A percentile compares a stretch with the other conserved stretches of the same genome.
These are phyloP conservation scores for Malus hybrid DNA, from an alignment of 331 rosid species.

Conservation along the genomic window DNA sequence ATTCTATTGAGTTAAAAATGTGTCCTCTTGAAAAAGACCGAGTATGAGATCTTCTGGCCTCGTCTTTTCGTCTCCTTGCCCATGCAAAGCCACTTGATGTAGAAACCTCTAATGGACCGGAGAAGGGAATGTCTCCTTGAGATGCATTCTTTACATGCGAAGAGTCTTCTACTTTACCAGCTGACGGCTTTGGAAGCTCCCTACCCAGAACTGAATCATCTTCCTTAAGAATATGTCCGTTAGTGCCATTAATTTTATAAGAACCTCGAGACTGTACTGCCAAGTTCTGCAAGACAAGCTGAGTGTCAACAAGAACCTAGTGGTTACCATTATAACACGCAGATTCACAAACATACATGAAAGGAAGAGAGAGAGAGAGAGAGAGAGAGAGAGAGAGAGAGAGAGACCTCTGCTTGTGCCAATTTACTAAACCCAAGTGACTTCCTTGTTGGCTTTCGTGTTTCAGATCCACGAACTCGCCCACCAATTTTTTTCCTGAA, in stretches of 20 bases:
- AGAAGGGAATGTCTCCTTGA: constrained; percentile 82
- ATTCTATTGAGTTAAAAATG: constrained; percentile 47
- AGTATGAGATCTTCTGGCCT: constrained; percentile 51
- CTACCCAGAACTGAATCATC: constrained; percentile 21
- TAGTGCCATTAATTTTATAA: constrained; percentile 33
- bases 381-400: too few species aligned
- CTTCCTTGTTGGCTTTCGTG: constrained; percentile 72
- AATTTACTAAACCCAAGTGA: constrained; percentile 59
- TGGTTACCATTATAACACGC: not conserved
- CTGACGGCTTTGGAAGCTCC: constrained; percentile 41
- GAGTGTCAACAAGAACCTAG: constrained; percentile 12
- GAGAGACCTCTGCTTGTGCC: constrained; percentile 60
- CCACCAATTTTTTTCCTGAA: constrained; percentile 78
- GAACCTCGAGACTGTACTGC: constrained; percentile 33
- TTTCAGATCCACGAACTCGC: constrained; percentile 57
- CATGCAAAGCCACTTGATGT: constrained; percentile 97
- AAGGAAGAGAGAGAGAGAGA: too few species aligned
- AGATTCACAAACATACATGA: not conserved
- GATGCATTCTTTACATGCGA: constrained; percentile 66
- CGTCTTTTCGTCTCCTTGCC: constrained; percentile 91
- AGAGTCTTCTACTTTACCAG: constrained; percentile 51
- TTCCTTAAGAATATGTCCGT: constrained; percentile 36
- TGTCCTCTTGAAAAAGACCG: constrained; percentile 86
- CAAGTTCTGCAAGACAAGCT: constrained; percentile 48
- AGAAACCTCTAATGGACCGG: constrained; percentile 91